Base-by-base conservation (phyloP, 768 basidiomycete genomes). In the Tulasnella sp. region DNA sequence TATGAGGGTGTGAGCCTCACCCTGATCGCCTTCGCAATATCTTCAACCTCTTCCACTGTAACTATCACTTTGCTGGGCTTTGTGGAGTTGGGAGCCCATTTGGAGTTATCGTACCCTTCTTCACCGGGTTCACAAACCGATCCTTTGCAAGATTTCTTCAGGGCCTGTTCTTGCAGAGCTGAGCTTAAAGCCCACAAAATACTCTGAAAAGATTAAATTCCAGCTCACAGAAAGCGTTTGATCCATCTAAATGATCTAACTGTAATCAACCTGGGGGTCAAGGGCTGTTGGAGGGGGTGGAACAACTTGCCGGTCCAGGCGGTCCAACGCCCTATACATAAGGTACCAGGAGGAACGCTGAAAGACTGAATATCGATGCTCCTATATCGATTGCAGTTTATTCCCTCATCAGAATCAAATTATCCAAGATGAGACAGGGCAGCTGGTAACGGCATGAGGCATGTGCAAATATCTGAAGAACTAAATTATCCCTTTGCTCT, bases 11-110 rank as follows among this genome's bases (percentile, higher is more conserved):
- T 11, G 37, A 54, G 20, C 22, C 8, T 4, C 28, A 73, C 54
- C 22, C 5, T 58, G 54, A 34, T 73, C 37, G 31, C 34, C 8
- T 42, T 42, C 9, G 20, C 34, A 22, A 42, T 7, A 7, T 34
- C 20, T n/a, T 74, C 41, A 3, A 54, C 34, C 9, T 54, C 18
- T 9, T 20, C 44, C 9, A 31, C 3, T 12, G 75, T 48, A 12
- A 72, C 81, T 16, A 83, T 69, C 0, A 82, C 28, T n/a, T 58
- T 78, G n/a, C 84, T 84, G 8, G 73, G 73, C 34, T 82, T 77
- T 34, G 50, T 80, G 18, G 84, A 78, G 64, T 83, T 81, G 16
- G 34, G 60, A 22, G 83, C 81, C 84, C 84, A 85, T 34, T 84
- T 80, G 18, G 74, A 46, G 75, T 83, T 82, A 48, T 73, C 58